phyloP scores from a whole-genome alignment of 2,329 filamentous ascomycete species.

The Periconia macrospinosa region DNA sequence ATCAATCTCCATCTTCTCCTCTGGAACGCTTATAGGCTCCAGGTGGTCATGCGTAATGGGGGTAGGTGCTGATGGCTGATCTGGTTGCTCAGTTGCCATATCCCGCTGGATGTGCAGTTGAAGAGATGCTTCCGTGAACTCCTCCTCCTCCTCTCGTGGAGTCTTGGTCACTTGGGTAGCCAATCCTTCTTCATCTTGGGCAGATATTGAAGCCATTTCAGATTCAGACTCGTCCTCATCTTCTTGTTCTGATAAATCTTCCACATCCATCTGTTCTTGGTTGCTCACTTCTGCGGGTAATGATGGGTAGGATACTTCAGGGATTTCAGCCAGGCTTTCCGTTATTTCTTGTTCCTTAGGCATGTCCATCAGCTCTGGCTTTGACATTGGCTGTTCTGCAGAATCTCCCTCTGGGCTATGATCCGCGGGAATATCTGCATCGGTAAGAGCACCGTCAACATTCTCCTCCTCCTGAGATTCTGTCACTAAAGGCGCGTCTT shows the following conservation, averaged over 20 bases:
- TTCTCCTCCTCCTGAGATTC: not conserved
- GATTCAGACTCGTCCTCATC: not conserved
- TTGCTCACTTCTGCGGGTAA: slow-evolving; percentile 6
- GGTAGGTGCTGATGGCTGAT: slow-evolving; percentile 5
- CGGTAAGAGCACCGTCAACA: not conserved
- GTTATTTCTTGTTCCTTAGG: not conserved
- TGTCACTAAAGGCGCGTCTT: not conserved
- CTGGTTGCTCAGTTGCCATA: slow-evolving; percentile 11
- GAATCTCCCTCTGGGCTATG: not conserved
- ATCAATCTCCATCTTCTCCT: slow-evolving; percentile 4
- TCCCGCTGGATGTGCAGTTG: slow-evolving; percentile 32
- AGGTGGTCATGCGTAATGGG: slow-evolving; percentile 8
- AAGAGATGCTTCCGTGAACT: slow-evolving; percentile 35
- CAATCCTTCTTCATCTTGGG: not conserved
- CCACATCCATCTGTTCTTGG: not conserved
- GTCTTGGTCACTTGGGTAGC: not conserved
- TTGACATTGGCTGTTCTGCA: not conserved
- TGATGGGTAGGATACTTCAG: slow-evolving; percentile 15
- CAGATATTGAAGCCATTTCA: not conserved
- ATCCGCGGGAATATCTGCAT: not conserved
- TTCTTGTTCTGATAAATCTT: not conserved
- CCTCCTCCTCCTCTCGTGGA: slow-evolving; percentile 13
- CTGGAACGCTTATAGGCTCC: not conserved
- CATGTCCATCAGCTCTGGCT: too few relatives aligned
- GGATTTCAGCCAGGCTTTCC: not conserved